phyloP scores from a whole-genome alignment of 1,284 basidiomycete species.

The Rhodotorula sp. region DNA sequence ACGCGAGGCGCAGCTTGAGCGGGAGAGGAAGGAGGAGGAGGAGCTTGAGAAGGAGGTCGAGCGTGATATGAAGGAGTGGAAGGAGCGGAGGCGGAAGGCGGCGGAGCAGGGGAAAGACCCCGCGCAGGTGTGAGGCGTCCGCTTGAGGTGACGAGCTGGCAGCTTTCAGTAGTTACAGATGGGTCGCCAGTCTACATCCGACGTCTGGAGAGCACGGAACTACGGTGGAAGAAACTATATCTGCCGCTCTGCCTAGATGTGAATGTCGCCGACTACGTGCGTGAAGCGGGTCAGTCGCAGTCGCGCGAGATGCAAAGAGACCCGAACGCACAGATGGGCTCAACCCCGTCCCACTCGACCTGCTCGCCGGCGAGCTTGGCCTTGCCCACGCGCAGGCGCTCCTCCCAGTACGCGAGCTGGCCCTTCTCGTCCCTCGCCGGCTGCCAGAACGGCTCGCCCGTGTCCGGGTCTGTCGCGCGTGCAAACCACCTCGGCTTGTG shows the following conservation, averaged over 20 bases:
- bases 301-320: no score
- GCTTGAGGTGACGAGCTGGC: neutral
- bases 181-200: neutral
- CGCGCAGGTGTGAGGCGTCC: neutral
- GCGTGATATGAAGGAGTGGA: constrained; percentile 37
- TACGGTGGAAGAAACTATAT: neutral
- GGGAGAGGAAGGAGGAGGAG: constrained; percentile 68
- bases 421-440: constrained; percentile 62
- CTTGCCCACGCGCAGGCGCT: constrained; percentile 69
- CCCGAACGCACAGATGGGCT: constrained; percentile 67
- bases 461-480: constrained; percentile 73
- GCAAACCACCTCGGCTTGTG: constrained; percentile 69
- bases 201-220: neutral
- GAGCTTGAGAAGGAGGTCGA: constrained; percentile 46
- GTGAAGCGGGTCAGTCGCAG: neutral
- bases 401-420: constrained; percentile 77
- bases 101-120: constrained; percentile 3
- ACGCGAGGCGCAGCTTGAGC: constrained; percentile 66
- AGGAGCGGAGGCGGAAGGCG: constrained; percentile 17
- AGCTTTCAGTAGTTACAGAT: neutral
- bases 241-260: constrained; percentile 3
- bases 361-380: constrained; percentile 48
- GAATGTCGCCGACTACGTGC: constrained; percentile 26
- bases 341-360: constrained; percentile 67
- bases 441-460: constrained; percentile 80